Evolutionary conservation across 2,329 filamentous ascomycete genomes (phyloP), one percentile per base, ranked within the genome.

Genomic region (Aureobasidium sp.): DNA sequence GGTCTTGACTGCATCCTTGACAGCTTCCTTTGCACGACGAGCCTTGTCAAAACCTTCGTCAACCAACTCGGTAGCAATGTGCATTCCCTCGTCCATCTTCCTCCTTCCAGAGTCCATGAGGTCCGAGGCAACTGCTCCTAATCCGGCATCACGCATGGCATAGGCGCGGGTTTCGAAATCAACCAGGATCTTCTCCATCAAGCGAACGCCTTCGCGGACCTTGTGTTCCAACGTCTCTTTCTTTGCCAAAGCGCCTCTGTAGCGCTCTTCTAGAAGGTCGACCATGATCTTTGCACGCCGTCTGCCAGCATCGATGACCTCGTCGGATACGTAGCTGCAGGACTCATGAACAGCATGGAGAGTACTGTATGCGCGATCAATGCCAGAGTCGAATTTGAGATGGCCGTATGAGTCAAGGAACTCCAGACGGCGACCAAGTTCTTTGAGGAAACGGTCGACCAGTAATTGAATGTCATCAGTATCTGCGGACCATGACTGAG

Each of bases 181-280:
- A 26, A 85, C 83, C 26, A 99, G 79, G 77, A 96, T 92, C 41
- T 79, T 82, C 71, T 97, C 93, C 71, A 97, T 87, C 65, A 97
- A 78, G 64, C 90, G 87, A 66, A 99, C 87, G 5, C 92, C 90
- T 39, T 93, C 87, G 64, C 90, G 85, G 3, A 93, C 92, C 77
- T 97, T 97, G 69, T 96, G 92, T 70, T 94, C 91, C 69, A 97
- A 77, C 0, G 91, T 92, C 71, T 90, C 92, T 66, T 92, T 91
- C 2, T 89, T 89, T 17, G 84, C 87, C 66, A 99, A 77, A 1
- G 89, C 92, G 68, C 94, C 90, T 65, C 95, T 87, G 75, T 97
- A 99, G 66, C 90, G 84, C 32, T 83, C 82, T 74, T 99, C 94
- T 15, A 99, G 79, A 0, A 92, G 96, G 69, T 97, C 93, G 37